A percentile compares a stretch with the other conserved stretches of the same genome.
Evolutionary conservation across 2,329 filamentous ascomycete genomes (phyloP).

Genomic region (Botryosphaeria agaves): DNA sequence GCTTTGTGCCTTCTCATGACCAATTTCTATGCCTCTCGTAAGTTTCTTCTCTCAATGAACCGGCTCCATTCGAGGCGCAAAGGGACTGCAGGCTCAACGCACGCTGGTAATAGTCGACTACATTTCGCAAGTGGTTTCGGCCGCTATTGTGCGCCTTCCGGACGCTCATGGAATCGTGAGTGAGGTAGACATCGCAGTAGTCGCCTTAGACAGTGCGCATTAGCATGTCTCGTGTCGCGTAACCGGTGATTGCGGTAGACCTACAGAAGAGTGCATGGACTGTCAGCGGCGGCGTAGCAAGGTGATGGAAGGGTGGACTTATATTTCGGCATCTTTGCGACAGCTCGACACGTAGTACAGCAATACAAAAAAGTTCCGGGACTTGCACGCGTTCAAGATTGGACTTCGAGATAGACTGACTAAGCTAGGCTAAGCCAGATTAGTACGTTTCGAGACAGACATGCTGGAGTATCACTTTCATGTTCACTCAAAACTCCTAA

Average conservation of each 20-base stretch:
- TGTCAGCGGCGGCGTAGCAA: constrained; percentile 4
- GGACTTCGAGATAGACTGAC: too few relatives aligned
- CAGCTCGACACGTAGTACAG: not conserved
- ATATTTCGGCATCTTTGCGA: constrained; percentile 9
- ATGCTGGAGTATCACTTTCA: too few relatives aligned
- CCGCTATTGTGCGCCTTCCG: constrained; percentile 97
- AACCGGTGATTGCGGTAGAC: not conserved
- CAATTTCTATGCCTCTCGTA: constrained; percentile 62
- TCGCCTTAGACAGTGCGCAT: constrained; percentile 35
- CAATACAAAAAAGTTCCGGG: not conserved
- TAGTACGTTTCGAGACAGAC: too few relatives aligned
- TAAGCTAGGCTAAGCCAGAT: too few relatives aligned
- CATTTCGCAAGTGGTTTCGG: constrained; percentile 91
- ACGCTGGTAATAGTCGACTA: constrained; percentile 98
- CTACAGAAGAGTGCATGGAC: constrained; percentile 9
- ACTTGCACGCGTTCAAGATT: too few relatives aligned
- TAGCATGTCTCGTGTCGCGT: not conserved
- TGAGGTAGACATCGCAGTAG: constrained; percentile 99
- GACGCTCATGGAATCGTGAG: constrained; percentile 98
- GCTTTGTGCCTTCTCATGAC: constrained; percentile 93
- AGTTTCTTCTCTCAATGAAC: too few relatives aligned
- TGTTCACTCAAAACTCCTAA: too few relatives aligned
- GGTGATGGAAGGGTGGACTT: constrained; percentile 3
- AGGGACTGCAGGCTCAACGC: constrained; percentile 13
- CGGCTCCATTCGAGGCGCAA: not conserved